phyloP scores from a whole-genome alignment of 2,329 filamentous ascomycete species.

The Canariomyces notabilis region DNA sequence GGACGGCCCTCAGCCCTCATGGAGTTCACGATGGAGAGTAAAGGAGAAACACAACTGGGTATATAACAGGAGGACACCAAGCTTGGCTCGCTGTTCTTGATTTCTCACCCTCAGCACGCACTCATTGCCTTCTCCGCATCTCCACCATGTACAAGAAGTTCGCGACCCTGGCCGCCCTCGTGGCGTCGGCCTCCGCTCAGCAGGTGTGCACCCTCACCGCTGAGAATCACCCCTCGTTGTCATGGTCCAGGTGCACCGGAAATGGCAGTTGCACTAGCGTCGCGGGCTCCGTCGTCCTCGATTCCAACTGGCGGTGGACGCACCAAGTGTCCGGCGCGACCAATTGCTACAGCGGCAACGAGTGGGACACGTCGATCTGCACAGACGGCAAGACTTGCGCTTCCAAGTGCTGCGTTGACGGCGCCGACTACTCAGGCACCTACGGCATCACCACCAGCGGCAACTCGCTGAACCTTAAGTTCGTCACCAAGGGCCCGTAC shows the following conservation, averaged over 20 bases:
- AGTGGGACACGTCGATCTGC: conserved; percentile 40
- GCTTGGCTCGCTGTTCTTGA: conserved; percentile 6
- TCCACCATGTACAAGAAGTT: conserved; percentile 29
- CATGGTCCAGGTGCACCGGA: conserved; percentile 48
- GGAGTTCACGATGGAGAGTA: background rate
- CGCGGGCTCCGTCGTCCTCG: conserved; percentile 48
- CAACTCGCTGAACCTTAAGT: conserved; percentile 49
- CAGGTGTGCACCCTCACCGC: conserved; percentile 43
- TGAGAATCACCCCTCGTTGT: conserved; percentile 50
- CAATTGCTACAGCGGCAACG: conserved; percentile 55
- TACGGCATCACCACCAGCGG: conserved; percentile 51
- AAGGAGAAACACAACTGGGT: conserved; percentile 6
- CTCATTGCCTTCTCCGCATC: conserved; percentile 11
- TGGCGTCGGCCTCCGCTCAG: conserved; percentile 44
- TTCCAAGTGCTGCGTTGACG: conserved; percentile 47
- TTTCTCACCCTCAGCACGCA: conserved; percentile 20
- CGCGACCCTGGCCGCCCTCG: conserved; percentile 35
- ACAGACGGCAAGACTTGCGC: conserved; percentile 41
- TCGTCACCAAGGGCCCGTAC: conserved; percentile 48
- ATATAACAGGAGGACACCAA: conserved; percentile 19
- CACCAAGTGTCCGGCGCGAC: conserved; percentile 41
- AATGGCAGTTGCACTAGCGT: conserved; percentile 46
- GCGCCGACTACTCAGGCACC: conserved; percentile 46
- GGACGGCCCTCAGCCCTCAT: too few species aligned
- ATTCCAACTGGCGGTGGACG: conserved; percentile 60